A percentile compares a stretch with the other conserved stretches of the same genome.
Evolutionary conservation across 2,329 filamentous ascomycete genomes (phyloP).

Genomic region (Sphaerostilbella broomeana): DNA sequence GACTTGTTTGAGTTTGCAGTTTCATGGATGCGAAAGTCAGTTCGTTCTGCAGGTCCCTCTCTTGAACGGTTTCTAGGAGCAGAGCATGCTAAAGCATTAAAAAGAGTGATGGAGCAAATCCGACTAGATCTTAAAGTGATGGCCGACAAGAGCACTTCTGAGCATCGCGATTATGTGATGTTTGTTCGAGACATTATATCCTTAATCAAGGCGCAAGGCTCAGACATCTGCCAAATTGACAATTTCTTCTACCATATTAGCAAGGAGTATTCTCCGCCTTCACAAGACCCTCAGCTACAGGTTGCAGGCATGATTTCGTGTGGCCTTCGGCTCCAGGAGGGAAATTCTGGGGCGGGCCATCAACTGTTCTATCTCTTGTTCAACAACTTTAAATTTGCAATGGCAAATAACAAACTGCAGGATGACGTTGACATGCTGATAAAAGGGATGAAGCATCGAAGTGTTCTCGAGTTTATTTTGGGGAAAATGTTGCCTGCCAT

Average conservation of each 20-base stretch:
- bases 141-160: slow-evolving; percentile 26
- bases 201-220: slow-evolving; percentile 47
- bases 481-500: slow-evolving; percentile 50
- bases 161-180: slow-evolving; percentile 41
- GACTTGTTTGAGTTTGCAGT: slow-evolving; percentile 45
- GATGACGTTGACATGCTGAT: slow-evolving; percentile 41
- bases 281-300: slow-evolving; percentile 50
- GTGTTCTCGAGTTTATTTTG: slow-evolving; percentile 42
- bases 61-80: slow-evolving; percentile 31
- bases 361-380: slow-evolving; percentile 52
- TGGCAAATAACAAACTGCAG: slow-evolving; percentile 42
- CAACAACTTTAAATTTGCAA: slow-evolving; percentile 50
- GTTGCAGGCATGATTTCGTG: slow-evolving; percentile 50
- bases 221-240: slow-evolving; percentile 48
- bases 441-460: slow-evolving; percentile 40
- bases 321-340: slow-evolving; percentile 47
- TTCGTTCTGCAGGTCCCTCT: slow-evolving; percentile 34
- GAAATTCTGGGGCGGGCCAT: slow-evolving; percentile 39
- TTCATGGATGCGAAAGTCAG: slow-evolving; percentile 42
- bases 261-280: slow-evolving; percentile 48
- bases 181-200: slow-evolving; percentile 48
- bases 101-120: slow-evolving; percentile 47
- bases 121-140: slow-evolving; percentile 41
- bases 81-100: slow-evolving; percentile 39
- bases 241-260: slow-evolving; percentile 51